Percentiles rank a stretch among this genome's conserved stretches.
These are phyloP conservation scores for Ascochyta viciae-villosae DNA, from an alignment of 2,329 filamentous ascomycete genomes.

Conservation along the genomic window DNA sequence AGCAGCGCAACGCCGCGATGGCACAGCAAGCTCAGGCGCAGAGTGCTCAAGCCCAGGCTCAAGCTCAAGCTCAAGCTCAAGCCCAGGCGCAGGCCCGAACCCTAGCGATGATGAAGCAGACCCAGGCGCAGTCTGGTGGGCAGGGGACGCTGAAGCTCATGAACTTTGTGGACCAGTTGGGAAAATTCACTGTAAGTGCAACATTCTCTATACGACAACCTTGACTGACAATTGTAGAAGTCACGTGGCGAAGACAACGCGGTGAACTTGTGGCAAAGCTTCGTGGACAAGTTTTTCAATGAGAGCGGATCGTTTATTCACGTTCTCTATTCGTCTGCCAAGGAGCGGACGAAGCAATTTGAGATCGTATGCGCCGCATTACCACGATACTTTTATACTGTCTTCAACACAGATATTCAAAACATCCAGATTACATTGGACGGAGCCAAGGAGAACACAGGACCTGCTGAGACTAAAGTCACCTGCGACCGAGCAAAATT, in stretches of 20 bases:
- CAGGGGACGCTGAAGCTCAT: constrained; percentile 61
- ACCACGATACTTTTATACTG: constrained; percentile 86
- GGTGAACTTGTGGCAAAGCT: constrained; percentile 77
- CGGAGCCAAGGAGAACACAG: constrained; percentile 63
- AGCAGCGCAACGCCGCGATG: constrained; percentile 46
- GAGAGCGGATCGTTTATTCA: constrained; percentile 78
- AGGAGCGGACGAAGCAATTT: constrained; percentile 76
- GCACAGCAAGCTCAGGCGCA: constrained; percentile 49
- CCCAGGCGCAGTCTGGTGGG: constrained; percentile 30
- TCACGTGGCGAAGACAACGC: constrained; percentile 61
- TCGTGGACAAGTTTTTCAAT: constrained; percentile 84
- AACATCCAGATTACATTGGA: constrained; percentile 88
- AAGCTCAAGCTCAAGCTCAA: constrained; percentile 24
- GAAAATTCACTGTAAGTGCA: constrained; percentile 62
- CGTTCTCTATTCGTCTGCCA: constrained; percentile 63
- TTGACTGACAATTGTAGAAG: constrained; percentile 21
- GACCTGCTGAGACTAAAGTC: constrained; percentile 74
- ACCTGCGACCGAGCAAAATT: constrained; percentile 80
- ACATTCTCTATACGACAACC: neutral
- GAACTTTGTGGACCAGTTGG: constrained; percentile 64
- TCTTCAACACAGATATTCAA: constrained; percentile 82
- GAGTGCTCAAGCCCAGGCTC: constrained; percentile 31
- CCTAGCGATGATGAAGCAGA: constrained; percentile 43
- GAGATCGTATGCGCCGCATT: constrained; percentile 84
- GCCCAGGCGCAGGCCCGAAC: constrained; percentile 28